Percentiles rank a stretch among this genome's conserved stretches.
Evolutionary conservation across 225 moss, liverwort and hornwort species (phyloP).

Genomic region (Asterella californica): DNA sequence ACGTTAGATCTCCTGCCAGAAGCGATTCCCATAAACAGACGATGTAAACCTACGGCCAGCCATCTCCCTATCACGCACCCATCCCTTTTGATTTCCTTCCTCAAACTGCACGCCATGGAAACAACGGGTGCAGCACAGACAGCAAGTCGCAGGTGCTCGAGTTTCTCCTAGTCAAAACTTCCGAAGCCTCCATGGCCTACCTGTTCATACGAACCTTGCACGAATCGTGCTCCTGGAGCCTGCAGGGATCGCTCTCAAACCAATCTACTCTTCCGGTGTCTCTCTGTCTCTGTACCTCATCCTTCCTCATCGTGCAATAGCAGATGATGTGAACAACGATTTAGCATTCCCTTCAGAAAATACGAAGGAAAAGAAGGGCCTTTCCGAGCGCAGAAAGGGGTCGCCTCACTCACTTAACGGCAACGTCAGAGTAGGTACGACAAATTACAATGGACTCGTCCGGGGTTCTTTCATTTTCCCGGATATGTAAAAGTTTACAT

Average conservation of each 20-base stretch:
- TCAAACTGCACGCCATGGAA: slow-evolving; percentile 35
- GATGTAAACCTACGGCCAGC: neutral
- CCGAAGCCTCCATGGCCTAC: slow-evolving; percentile 30
- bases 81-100: slow-evolving; percentile 13
- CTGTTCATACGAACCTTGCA: neutral
- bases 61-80: slow-evolving; percentile 21
- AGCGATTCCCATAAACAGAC: slow-evolving; percentile 16
- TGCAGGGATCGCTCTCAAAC: neutral
- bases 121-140: slow-evolving; percentile 32
- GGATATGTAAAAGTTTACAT: too few relatives aligned
- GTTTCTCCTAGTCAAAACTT: slow-evolving; percentile 6
- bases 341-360: slow-evolving; percentile 18
- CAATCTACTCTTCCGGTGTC: neutral
- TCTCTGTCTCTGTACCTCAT: slow-evolving; percentile 1
- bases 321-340: slow-evolving; percentile 4
- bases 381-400: neutral
- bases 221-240: slow-evolving; percentile 13
- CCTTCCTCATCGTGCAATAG: neutral
- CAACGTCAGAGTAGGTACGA: too few relatives aligned
- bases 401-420: too few relatives aligned
- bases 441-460: too few relatives aligned
- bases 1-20: slow-evolving; percentile 16
- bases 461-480: too few relatives aligned
- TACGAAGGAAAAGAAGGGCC: slow-evolving; percentile 3
- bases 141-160: slow-evolving; percentile 3